phyloP scores from a whole-genome alignment of 768 basidiomycete species.

The Chalciporus piperatus region DNA sequence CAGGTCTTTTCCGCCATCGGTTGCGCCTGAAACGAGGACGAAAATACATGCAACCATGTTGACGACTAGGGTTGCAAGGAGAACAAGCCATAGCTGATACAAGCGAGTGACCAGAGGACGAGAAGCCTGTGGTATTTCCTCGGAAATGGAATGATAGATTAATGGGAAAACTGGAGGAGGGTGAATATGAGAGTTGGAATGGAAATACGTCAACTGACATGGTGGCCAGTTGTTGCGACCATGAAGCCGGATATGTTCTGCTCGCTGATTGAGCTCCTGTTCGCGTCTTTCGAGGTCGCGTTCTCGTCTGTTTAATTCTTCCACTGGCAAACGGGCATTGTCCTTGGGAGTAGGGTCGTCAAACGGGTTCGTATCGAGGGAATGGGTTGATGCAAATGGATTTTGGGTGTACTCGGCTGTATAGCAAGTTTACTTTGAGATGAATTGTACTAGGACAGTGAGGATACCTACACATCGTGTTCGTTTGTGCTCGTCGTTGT shows the following conservation, averaged over 20 bases:
- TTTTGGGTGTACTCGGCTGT: constrained; percentile 50
- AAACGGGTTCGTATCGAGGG: constrained; percentile 86
- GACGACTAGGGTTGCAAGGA: constrained; percentile 74
- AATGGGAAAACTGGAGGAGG: constrained; percentile 76
- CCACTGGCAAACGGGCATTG: constrained; percentile 39
- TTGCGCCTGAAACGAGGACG: constrained; percentile 73
- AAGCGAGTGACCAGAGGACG: constrained; percentile 79
- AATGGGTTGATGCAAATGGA: constrained; percentile 82
- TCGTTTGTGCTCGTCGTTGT: constrained; percentile 6
- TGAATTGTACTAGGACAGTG: not conserved
- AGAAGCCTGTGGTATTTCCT: constrained; percentile 84
- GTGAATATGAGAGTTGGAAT: constrained; percentile 18
- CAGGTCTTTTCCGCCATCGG: constrained; percentile 74
- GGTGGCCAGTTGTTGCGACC: constrained; percentile 94
- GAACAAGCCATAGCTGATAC: constrained; percentile 93
- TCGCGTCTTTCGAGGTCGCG: constrained; percentile 79
- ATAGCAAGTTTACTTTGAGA: not conserved
- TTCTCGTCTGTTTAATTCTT: constrained; percentile 76
- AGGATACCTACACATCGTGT: constrained; percentile 24
- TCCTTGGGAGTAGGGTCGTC: constrained; percentile 69
- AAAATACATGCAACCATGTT: constrained; percentile 92
- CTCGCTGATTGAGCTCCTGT: constrained; percentile 63
- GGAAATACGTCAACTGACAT: constrained; percentile 48
- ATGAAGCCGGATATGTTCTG: constrained; percentile 66
- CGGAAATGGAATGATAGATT: constrained; percentile 89